Conservation (phyloP, 2,329 filamentous ascomycete species). For the Corinectria fuckeliana region DNA sequence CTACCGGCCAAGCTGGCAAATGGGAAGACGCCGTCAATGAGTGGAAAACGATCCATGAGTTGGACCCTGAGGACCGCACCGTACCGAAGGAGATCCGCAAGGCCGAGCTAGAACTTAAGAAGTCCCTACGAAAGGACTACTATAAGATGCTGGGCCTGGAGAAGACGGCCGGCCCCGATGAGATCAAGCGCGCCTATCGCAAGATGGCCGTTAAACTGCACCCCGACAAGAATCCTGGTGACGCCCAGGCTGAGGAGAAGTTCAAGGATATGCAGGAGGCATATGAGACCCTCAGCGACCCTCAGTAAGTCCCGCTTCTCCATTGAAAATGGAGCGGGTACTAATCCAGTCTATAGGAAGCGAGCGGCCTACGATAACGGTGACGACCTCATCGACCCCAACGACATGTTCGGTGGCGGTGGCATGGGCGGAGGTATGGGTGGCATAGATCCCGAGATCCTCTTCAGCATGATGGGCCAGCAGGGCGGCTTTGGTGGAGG, state of each 20-base stretch:
- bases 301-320: slow-evolving; percentile 75
- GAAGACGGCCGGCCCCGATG: slow-evolving; percentile 81
- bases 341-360: slow-evolving; percentile 66
- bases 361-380: slow-evolving; percentile 90
- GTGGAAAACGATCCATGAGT: slow-evolving; percentile 84
- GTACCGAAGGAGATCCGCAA: slow-evolving; percentile 85
- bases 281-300: slow-evolving; percentile 92
- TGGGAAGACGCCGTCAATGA: slow-evolving; percentile 94
- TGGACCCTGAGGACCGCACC: slow-evolving; percentile 80
- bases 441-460: slow-evolving; percentile 76
- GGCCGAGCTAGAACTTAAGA: slow-evolving; percentile 95
- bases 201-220: slow-evolving; percentile 94
- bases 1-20: slow-evolving; percentile 80
- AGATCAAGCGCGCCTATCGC: slow-evolving; percentile 97
- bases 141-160: slow-evolving; percentile 94
- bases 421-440: slow-evolving; percentile 71
- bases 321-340: background rate
- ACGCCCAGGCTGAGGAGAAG: slow-evolving; percentile 81
- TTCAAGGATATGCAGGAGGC: slow-evolving; percentile 99
- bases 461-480: slow-evolving; percentile 84
- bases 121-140: slow-evolving; percentile 96
- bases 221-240: slow-evolving; percentile 95
- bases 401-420: slow-evolving; percentile 80
- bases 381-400: slow-evolving; percentile 86
- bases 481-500: slow-evolving; percentile 64